Base-by-base conservation (phyloP, 441 rosid genomes). In the Metrosideros polymorpha region DNA sequence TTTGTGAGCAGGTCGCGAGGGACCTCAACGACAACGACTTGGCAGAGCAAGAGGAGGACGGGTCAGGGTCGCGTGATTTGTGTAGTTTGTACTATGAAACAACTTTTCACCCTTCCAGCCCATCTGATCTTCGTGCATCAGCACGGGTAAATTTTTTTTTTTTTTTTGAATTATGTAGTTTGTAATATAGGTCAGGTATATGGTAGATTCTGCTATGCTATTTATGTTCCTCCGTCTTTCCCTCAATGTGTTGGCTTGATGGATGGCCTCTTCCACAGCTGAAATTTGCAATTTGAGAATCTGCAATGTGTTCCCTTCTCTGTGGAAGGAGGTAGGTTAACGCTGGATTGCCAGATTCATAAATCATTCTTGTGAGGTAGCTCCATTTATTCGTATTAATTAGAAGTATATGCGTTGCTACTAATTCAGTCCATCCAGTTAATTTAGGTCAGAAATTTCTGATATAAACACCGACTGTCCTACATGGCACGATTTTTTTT, bases 291-390 rank as follows among this genome's bases (percentile, higher is more conserved):
- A 39, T 71, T 71, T 71, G 19, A 35, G 47, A 71, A 71, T 71
- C 79, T 39, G 27, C n/a, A 5, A 12, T 71, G 42, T 35, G 45
- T 10, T 39, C 47, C 47, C 47, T 71, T 39, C 47, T 39, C 47
- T 71, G 79, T 71, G 79, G 17, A 39, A 27, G 84, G 47, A 9
- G 57, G 18, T 35, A 29, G 76, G 24, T 83, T 61, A 25, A 83
- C 35, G 7, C 52, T 56, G 99, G 86, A 91, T 96, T 92, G 99
- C 99, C 50, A 94, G 99, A 92, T 98, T 98, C 92, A 96, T 98
- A 90, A 98, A 98, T 87, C 99, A 96, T 94, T 98, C 99, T 82
- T 98, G 99, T 85, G 97, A 98, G 95, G 99, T 96, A 94, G 55
- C 75, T 90, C 25, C 85, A 85, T 57, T 71, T 85, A 79, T 82